Percentiles rank a stretch among this genome's conserved stretches.
Conservation (phyloP, 2,329 filamentous ascomycete species). For the Cladosporium sp. region DNA sequence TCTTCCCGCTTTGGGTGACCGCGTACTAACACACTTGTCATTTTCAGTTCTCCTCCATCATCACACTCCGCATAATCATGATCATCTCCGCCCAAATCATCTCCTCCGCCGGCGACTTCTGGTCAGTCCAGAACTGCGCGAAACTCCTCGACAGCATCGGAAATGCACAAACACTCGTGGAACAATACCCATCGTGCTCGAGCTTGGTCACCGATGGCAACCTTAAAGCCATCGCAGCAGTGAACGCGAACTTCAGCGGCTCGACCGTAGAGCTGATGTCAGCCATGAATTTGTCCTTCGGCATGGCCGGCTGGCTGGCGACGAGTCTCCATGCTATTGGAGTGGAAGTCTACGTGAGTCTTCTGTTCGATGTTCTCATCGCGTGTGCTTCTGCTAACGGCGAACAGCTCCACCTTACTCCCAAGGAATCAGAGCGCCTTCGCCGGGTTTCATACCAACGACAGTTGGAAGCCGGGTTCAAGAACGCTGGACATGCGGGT, state of each 20-base stretch:
- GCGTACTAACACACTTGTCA: neutral
- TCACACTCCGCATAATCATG: conserved; percentile 54
- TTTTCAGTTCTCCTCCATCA: conserved; percentile 44
- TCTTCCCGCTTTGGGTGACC: no score
- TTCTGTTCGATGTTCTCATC: neutral
- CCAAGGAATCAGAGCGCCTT: conserved; percentile 55
- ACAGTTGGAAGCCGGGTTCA: conserved; percentile 56
- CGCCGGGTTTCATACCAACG: conserved; percentile 57
- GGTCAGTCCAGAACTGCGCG: conserved; percentile 12
- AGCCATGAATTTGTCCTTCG: conserved; percentile 52
- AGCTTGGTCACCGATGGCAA: conserved; percentile 31
- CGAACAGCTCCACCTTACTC: conserved; percentile 45
- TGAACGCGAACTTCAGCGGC: conserved; percentile 32
- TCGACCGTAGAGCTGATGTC: conserved; percentile 41
- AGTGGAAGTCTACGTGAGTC: conserved; percentile 45
- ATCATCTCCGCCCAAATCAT: conserved; percentile 43
- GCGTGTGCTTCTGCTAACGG: neutral
- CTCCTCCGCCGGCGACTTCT: conserved; percentile 40
- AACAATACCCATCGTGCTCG: conserved; percentile 49
- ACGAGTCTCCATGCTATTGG: conserved; percentile 52
- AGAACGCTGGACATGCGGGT: conserved; percentile 50
- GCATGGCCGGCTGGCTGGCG: conserved; percentile 55
- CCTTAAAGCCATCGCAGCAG: conserved; percentile 37
- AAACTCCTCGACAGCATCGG: conserved; percentile 37
- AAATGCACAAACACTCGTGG: conserved; percentile 28